Conservation (phyloP, 768 basidiomycete genomes). For the Mycena rosella region DNA sequence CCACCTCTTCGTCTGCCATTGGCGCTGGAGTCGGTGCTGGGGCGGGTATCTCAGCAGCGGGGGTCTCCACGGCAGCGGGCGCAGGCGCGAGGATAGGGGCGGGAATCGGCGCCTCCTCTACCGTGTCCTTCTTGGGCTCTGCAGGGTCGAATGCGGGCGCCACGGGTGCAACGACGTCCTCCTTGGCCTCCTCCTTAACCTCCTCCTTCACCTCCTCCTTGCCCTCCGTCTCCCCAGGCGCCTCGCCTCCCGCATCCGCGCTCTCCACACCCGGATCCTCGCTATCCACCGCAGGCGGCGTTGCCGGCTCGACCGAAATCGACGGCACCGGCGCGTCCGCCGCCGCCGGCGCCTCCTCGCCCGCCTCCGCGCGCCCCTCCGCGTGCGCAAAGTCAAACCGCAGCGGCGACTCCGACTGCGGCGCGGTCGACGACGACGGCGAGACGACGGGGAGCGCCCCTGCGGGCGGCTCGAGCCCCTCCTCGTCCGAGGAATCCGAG, state of each 20-base stretch:
- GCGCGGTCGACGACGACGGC: slow-evolving; percentile 31
- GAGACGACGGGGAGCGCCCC: slow-evolving; percentile 10
- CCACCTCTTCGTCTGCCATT: slow-evolving; percentile 14
- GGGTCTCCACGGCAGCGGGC: not conserved
- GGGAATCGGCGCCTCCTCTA: not conserved
- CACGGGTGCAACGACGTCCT: not conserved
- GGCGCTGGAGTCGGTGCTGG: not conserved
- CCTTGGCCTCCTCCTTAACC: not conserved
- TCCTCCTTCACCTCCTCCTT: slow-evolving; percentile 3
- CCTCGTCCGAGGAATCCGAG: slow-evolving; percentile 18
- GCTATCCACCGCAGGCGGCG: slow-evolving; percentile 19
- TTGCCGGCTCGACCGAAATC: slow-evolving; percentile 21
- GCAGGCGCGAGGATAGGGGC: not conserved
- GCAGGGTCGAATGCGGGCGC: too few species aligned
- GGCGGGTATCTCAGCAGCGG: not conserved
- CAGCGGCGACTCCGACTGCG: slow-evolving; percentile 15
- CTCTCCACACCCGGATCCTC: not conserved
- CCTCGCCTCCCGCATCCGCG: too few species aligned
- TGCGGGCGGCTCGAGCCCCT: slow-evolving; percentile 14
- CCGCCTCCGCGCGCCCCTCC: slow-evolving; percentile 12
- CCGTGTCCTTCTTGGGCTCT: slow-evolving; percentile 5
- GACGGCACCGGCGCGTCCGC: not conserved
- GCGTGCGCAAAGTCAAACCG: slow-evolving; percentile 12
- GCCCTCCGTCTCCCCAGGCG: not conserved
- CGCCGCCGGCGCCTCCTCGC: not conserved